These are phyloP conservation scores for Triglochin maritima DNA, from an alignment of 106 monocot genomes.

Conservation along the genomic window DNA sequence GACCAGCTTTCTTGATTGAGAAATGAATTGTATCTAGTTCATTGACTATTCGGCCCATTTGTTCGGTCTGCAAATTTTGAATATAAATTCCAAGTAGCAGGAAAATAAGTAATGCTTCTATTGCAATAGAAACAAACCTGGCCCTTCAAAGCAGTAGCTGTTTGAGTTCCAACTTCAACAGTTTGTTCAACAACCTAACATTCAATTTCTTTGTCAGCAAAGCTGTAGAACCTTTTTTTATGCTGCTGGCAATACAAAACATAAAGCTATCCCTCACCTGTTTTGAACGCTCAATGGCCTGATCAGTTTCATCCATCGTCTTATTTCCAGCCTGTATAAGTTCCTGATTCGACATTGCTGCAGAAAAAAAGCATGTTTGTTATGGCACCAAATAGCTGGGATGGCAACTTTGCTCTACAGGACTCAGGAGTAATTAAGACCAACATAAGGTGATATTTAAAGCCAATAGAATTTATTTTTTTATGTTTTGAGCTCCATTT, in stretches of 20 bases:
- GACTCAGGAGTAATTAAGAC: not conserved
- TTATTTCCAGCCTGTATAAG: constrained; percentile 66
- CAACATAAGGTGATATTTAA: not conserved
- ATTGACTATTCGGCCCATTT: constrained; percentile 90
- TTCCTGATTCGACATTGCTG: constrained; percentile 92
- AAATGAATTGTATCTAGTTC: constrained; percentile 86
- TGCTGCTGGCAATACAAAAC: no score
- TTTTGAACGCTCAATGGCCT: constrained; percentile 90
- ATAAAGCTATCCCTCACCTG: constrained; percentile 20
- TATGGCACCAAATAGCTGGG: no score
- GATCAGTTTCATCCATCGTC: constrained; percentile 88
- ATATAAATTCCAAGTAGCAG: not conserved
- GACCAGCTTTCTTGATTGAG: constrained; percentile 79
- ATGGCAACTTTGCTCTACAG: not conserved
- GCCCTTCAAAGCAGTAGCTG: constrained; percentile 63
- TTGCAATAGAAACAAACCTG: constrained; percentile 42
- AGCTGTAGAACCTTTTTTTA: not conserved
- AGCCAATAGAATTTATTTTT: not conserved
- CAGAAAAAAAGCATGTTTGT: constrained; percentile 3
- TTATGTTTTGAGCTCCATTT: no score
- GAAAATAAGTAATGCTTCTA: not conserved
- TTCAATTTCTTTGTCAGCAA: not conserved
- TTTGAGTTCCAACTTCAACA: constrained; percentile 87
- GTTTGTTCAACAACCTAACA: constrained; percentile 94
- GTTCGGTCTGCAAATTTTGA: constrained; percentile 57